Base-by-base conservation (phyloP, 176 grass and related monocot species). In the Musa acuminata region DNA sequence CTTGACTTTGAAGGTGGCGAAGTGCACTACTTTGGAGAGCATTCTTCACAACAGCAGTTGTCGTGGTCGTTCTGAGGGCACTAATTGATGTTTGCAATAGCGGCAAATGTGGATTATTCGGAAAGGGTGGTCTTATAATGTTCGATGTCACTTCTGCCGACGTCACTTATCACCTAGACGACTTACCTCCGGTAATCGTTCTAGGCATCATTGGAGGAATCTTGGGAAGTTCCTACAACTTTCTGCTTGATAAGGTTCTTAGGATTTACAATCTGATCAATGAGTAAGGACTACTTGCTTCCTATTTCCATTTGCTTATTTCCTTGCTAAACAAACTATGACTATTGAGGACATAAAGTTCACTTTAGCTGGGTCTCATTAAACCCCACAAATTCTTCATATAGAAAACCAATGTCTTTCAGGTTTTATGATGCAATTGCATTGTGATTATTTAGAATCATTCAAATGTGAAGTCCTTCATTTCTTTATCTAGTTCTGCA, bases 81-180 rank as follows among this genome's bases (percentile, higher is more conserved):
- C 87, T 98, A 52, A 98, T 93, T 77, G 87, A 98, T 25, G 64
- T 93, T 14, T 98, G 94, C 72, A 90, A 81, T 62, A 91, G 82
- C 58, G 94, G 75, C 49, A 93, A 80, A 50, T 98, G 94, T 82
- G 94, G 94, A 5, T 87, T 98, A 67, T 98, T 98, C 72, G 94
- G 94, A 20, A 85, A 89, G 87, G 94, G 94, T 24, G 94, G 94
- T 4, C 94, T 98, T 72, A 98, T 98, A 84, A 98, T 98, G 94
- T 98, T 83, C 83, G 88, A 98, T 76, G 94, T 93, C 82, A 93
- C 90, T 52, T 87, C 87, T 64, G 79, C 82, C 66, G 83, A 84
- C 50, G 78, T 86, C 66, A 58, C 78, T 60, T 98, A 98, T 76
- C 85, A 83, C 62, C 78, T 88, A 62, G 58, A 75, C 0, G 94